Evolutionary conservation across 768 basidiomycete genomes (phyloP), one percentile per base, ranked within the genome.

Genomic region (Pulveroboletus sp.): DNA sequence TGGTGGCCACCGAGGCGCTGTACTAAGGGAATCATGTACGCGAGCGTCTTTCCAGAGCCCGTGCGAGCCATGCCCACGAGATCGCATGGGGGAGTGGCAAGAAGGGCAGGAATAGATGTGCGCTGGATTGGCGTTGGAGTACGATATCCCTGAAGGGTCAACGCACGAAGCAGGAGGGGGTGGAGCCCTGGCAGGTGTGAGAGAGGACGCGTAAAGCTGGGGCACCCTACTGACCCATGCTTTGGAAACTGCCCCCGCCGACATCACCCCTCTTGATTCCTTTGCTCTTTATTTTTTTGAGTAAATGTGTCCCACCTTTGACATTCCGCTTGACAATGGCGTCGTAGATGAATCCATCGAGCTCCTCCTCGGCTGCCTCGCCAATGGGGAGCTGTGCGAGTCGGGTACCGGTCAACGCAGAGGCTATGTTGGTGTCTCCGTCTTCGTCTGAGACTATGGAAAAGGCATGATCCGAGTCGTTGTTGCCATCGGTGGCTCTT

Each of bases 31-130:
- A 98, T 73, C 77, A 98, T 82, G 66, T 94, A 99, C 17, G 95
- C 95, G 32, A 99, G 80, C 9, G 94, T 94, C 72, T 98, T 98
- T 52, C 96, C 96, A 2, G 93, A 96, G 37, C 96, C 96, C 5
- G 96, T 99, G 33, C 96, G 81, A 33, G 96, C 95, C 96, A 98
- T 99, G 37, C 92, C 95, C 12, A 98, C 92, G 12, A 99, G 82
- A 70, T 96, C 94, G 46, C 89, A 76, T 8, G 93, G 92, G 36
- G 94, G 93, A 37, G 79, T 82, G 11, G 85, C 69, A 35, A 98
- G 80, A 37, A 96, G 79, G 17, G 84, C 75, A 6, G 96, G 96
- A 39, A 99, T 89, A 3, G 93, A 74, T 21, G 88, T 77, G 6
- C 95, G 83, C 68, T 99, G 96, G 43, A 99, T 98, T 0, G 96